Evolutionary conservation across 345 rosid species (phyloP), one percentile per base, ranked within the genome.

Genomic region (Moricandia arvensis): DNA sequence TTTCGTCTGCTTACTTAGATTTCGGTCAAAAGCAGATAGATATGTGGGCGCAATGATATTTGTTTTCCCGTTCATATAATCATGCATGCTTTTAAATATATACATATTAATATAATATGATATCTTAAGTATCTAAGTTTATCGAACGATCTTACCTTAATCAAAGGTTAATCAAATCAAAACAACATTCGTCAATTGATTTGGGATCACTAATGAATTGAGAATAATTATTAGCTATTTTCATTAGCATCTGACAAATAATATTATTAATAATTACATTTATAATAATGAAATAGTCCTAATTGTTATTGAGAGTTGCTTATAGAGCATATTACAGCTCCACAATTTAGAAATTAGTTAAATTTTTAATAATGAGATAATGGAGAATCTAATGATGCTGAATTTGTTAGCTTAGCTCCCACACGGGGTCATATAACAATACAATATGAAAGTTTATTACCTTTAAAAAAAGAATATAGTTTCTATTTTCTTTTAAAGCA

Each of bases 371-470:
- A 47, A 12, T 29, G 64, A 35, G 55, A 6, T 62, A 54, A 55
- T 70, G 66, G 75, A 70, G 80, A 76, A 76, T 76, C 65, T 55
- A 76, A 76, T 70, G 71, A 65, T 71, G 60, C 76, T 55, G 7
- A 76, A 63, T 41, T 34, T 41, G 53, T 45, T 71, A 59, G 59
- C 3, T 55, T 54, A 54, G 31, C 59, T 64, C 67, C 71, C 75
- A 63, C 66, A 70, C 61, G 60, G 43, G 41, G 54, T 58, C 75
- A 63, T 57, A 54, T 69, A 38, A 45, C 13, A 26, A 18, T 34
- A 61, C 26, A 61, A 34, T 59, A 47, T 38, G 45, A 74, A 65
- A 12, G 3, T 47, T 33, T 24, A 2, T 45, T 30, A 13, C 34
- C 11, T 58, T 27, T 12, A 15, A 1, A 11, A 35, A 10, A 17